phyloP scores from a whole-genome alignment of 192 early-diverging fungal species.

The Entomortierella beljakovae region DNA sequence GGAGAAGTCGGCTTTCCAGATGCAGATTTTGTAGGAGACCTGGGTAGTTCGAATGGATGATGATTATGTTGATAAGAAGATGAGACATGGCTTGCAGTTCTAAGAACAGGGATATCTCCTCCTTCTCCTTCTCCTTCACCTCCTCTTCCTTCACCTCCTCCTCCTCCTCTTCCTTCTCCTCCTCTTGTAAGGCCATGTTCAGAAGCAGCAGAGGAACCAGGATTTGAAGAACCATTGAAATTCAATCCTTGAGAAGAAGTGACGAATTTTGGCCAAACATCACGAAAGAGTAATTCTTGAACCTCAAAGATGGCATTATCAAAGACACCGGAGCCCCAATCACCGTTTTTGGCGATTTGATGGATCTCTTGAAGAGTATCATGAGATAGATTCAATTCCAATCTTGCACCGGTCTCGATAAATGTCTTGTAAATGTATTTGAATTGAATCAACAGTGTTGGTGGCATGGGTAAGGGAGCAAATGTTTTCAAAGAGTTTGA shows the following conservation, averaged over 20 bases:
- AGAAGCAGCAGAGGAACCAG: background rate
- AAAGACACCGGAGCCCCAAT: slow-evolving; percentile 46
- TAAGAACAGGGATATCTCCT: too few relatives aligned
- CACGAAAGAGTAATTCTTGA: slow-evolving; percentile 46
- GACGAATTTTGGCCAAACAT: slow-evolving; percentile 55
- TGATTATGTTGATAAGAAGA: too few relatives aligned
- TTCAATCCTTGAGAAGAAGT: slow-evolving; percentile 39
- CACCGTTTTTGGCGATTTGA: slow-evolving; percentile 14
- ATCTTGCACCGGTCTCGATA: slow-evolving; percentile 27
- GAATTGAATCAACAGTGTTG: slow-evolving; percentile 42
- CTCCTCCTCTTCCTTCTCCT: background rate
- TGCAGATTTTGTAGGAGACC: too few relatives aligned
- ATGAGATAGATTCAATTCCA: slow-evolving; percentile 48
- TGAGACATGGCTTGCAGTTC: too few relatives aligned
- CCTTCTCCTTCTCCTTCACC: too few relatives aligned
- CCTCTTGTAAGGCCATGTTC: background rate
- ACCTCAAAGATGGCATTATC: slow-evolving; percentile 41
- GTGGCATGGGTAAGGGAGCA: slow-evolving; percentile 40
- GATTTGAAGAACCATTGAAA: background rate
- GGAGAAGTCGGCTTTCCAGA: slow-evolving; percentile 12
- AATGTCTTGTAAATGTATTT: slow-evolving; percentile 52
- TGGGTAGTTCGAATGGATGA: too few relatives aligned
- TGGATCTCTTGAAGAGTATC: slow-evolving; percentile 31
- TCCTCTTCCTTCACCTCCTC: background rate
- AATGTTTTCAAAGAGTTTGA: background rate